phyloP scores from a whole-genome alignment of 176 grass and related monocot species.

The Carex scoparia region DNA sequence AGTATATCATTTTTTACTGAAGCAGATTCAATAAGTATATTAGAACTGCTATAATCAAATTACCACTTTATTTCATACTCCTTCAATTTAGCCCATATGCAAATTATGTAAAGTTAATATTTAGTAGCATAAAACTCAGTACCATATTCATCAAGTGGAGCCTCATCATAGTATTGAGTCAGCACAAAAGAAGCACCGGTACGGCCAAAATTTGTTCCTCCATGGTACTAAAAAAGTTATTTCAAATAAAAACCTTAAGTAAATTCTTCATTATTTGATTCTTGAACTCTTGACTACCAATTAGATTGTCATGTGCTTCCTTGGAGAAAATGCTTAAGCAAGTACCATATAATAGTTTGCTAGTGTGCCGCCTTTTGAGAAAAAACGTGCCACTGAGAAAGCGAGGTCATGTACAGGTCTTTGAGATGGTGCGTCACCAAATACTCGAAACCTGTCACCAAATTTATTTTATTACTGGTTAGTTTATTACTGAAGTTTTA shows the following conservation, averaged over 20 bases:
- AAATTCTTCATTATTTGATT: neutral
- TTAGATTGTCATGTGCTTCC: neutral
- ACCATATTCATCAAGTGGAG: constrained; percentile 89
- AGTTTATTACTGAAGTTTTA: neutral
- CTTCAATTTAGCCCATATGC: neutral
- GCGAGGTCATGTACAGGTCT: constrained; percentile 73
- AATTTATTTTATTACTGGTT: neutral
- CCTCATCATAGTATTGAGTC: constrained; percentile 88
- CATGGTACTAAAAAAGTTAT: constrained; percentile 58
- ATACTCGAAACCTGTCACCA: constrained; percentile 63
- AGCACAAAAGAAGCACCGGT: constrained; percentile 56
- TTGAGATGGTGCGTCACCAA: constrained; percentile 77
- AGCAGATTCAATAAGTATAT: neutral
- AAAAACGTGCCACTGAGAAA: constrained; percentile 72
- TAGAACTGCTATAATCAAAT: neutral
- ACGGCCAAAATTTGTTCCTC: constrained; percentile 87
- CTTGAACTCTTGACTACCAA: neutral
- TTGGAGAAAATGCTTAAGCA: neutral
- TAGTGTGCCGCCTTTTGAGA: constrained; percentile 69
- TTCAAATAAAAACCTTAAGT: neutral
- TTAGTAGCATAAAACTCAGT: neutral
- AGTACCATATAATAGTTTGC: constrained; percentile 97
- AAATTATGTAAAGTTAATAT: neutral
- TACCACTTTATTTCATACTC: neutral
- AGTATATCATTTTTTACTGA: neutral